Evolutionary conservation across 1,139 yeast species (phyloP).

Genomic region (Kodamaea derodonti): DNA sequence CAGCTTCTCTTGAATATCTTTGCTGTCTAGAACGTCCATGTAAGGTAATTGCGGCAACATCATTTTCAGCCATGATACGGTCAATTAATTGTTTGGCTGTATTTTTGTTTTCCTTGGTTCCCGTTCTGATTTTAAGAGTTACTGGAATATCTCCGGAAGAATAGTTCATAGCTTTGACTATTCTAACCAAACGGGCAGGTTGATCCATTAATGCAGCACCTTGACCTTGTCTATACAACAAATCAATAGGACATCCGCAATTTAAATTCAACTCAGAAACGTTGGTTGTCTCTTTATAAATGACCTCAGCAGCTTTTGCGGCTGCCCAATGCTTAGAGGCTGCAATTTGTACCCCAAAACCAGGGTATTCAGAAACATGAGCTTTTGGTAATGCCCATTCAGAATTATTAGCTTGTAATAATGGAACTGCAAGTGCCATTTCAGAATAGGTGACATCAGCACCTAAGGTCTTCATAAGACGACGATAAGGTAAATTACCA

Average conservation of each 20-base stretch:
- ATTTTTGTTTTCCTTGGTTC: conserved; percentile 79
- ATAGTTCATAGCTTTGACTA: conserved; percentile 84
- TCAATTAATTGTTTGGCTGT: conserved; percentile 75
- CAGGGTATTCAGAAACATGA: conserved; percentile 75
- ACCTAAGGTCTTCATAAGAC: conserved; percentile 86
- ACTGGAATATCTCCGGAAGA: conserved; percentile 87
- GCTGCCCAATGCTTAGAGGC: conserved; percentile 93
- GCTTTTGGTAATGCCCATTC: conserved; percentile 99
- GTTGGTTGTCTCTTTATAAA: conserved; percentile 50
- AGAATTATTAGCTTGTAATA: conserved; percentile 83
- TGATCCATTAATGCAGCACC: conserved; percentile 93
- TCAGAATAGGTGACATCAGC: conserved; percentile 94
- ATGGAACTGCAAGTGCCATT: conserved; percentile 87
- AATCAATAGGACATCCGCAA: conserved; percentile 96
- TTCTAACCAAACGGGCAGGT: conserved; percentile 74
- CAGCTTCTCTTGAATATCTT: conserved; percentile 84
- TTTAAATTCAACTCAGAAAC: conserved; percentile 83
- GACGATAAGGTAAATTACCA: conserved; percentile 91
- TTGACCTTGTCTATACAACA: conserved; percentile 88
- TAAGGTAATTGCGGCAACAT: conserved; percentile 85
- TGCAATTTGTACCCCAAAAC: conserved; percentile 93
- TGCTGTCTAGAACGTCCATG: conserved; percentile 98
- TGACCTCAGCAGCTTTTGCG: conserved; percentile 81
- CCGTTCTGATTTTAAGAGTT: conserved; percentile 89
- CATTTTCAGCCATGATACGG: conserved; percentile 70